A percentile compares a stretch with the other conserved stretches of the same genome.
Conservation (phyloP, 768 basidiomycete genomes). For the Phanerochaete carnosa region DNA sequence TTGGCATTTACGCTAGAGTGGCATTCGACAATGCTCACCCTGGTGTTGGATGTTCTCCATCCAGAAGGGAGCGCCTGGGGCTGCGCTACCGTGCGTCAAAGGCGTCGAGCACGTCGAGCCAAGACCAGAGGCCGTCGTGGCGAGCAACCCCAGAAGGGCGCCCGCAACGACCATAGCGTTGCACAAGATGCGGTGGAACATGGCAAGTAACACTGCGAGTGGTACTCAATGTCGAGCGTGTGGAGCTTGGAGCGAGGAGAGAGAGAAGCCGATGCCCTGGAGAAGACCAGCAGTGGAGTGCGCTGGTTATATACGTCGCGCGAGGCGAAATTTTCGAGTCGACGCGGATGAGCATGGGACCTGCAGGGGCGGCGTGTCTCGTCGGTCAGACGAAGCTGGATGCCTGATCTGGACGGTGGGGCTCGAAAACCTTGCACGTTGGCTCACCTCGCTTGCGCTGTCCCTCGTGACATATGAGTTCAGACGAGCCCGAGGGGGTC, state of each 20-base stretch:
- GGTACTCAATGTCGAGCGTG: background rate
- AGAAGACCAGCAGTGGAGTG: background rate
- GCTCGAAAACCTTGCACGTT: constrained; percentile 5
- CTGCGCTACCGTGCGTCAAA: constrained; percentile 47
- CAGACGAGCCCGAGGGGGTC: background rate
- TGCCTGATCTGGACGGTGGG: constrained; percentile 5
- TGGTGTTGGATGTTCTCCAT: constrained; percentile 67
- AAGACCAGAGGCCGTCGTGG: constrained; percentile 30
- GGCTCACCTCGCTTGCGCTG: background rate
- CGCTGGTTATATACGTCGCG: background rate
- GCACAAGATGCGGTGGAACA: constrained; percentile 1
- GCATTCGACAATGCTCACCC: constrained; percentile 14
- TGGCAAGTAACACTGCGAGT: background rate
- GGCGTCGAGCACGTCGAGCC: constrained; percentile 47
- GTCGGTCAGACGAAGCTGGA: background rate
- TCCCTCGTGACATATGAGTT: background rate
- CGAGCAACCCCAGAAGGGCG: constrained; percentile 15
- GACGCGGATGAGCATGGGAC: background rate
- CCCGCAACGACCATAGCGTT: constrained; percentile 9
- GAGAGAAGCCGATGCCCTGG: background rate
- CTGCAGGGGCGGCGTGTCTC: background rate
- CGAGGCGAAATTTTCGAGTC: background rate
- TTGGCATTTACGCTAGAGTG: too few relatives aligned
- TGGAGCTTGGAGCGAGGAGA: background rate
- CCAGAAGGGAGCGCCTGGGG: constrained; percentile 62